A percentile compares a stretch with the other conserved stretches of the same genome.
These are phyloP conservation scores for Noccaea caerulescens DNA, from an alignment of 345 rosid genomes.

Conservation along the genomic window DNA sequence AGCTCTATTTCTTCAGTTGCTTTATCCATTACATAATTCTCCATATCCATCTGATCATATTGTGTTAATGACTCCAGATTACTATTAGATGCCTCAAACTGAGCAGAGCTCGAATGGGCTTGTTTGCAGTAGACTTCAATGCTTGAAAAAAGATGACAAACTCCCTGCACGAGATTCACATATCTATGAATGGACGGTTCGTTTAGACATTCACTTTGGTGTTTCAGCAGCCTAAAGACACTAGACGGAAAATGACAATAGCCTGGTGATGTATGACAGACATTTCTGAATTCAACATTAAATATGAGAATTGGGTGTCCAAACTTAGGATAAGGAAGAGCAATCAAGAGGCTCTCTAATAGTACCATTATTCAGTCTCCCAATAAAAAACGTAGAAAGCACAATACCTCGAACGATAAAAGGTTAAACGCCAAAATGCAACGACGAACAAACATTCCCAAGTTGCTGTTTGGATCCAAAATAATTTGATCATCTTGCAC, in stretches of 20 bases:
- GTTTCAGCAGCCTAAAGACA: slow-evolving; percentile 19
- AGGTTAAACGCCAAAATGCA: slow-evolving; percentile 82
- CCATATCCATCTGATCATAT: slow-evolving; percentile 88
- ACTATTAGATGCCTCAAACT: slow-evolving; percentile 56
- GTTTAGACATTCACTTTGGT: slow-evolving; percentile 16
- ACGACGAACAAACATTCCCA: slow-evolving; percentile 92
- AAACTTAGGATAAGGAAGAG: slow-evolving; percentile 7
- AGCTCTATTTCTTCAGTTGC: slow-evolving; percentile 75
- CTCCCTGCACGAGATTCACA: slow-evolving; percentile 62
- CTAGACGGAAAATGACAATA: slow-evolving; percentile 10
- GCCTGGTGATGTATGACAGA: not conserved
- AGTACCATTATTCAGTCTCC: not conserved
- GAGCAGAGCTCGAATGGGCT: slow-evolving; percentile 61
- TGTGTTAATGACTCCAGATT: slow-evolving; percentile 60
- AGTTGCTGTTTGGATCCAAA: slow-evolving; percentile 80
- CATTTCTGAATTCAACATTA: not conserved
- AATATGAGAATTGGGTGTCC: not conserved
- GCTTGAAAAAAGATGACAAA: slow-evolving; percentile 83
- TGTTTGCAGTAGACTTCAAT: slow-evolving; percentile 74
- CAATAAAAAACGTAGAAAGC: slow-evolving; percentile 9
- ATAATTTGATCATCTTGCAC: slow-evolving; percentile 78
- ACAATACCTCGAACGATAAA: slow-evolving; percentile 78
- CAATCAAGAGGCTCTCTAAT: slow-evolving; percentile 9
- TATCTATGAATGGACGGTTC: slow-evolving; percentile 2
- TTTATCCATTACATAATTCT: slow-evolving; percentile 70